These are phyloP conservation scores for Ambrosia trifida DNA, from an alignment of 129 eudicot genomes.

Conservation along the genomic window DNA sequence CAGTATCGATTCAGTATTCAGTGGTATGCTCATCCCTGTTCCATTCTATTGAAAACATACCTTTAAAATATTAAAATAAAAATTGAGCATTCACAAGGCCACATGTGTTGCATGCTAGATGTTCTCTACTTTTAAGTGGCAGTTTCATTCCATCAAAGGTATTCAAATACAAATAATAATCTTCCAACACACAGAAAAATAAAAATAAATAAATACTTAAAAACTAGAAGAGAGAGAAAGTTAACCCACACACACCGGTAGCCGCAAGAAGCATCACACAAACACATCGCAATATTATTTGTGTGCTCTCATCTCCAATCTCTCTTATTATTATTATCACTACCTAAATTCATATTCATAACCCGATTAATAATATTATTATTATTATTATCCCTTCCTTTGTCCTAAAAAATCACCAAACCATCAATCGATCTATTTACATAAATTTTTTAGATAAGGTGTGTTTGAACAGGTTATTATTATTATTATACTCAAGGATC, in stretches of 20 bases:
- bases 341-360: constrained; percentile 30
- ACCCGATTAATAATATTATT: too few relatives aligned
- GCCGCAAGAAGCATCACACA: constrained; percentile 38
- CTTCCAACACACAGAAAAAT: constrained; percentile 10
- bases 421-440: constrained; percentile 1
- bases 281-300: constrained; percentile 20
- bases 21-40: too few relatives aligned
- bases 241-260: constrained; percentile 23
- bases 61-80: not conserved
- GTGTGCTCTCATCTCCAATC: constrained; percentile 29
- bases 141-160: constrained; percentile 26
- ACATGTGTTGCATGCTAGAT: constrained; percentile 41
- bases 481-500: constrained; percentile 18
- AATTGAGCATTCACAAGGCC: constrained; percentile 35
- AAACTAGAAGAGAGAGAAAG: constrained; percentile 24
- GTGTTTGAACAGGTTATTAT: constrained; percentile 15
- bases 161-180: not conserved
- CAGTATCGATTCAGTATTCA: too few relatives aligned
- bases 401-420: not conserved
- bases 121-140: constrained; percentile 27
- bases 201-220: constrained; percentile 11
- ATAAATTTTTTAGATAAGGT: constrained; percentile 18
- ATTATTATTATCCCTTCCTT: not conserved
- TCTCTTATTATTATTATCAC: not conserved
- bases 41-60: too few relatives aligned